Base-by-base conservation (phyloP, 129 eudicot species). In the Logfia minima region DNA sequence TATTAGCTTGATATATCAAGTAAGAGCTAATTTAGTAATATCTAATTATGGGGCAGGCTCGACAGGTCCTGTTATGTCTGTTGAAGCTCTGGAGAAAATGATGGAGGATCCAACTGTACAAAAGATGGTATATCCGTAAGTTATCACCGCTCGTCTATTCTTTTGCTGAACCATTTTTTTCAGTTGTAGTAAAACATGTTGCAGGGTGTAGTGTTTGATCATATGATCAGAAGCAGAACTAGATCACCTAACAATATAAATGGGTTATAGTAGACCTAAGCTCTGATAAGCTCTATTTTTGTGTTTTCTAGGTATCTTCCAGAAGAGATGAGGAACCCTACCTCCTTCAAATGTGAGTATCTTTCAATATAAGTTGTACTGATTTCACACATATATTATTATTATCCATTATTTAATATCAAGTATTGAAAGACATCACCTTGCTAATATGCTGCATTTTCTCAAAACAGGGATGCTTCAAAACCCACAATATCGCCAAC, bases 81-180 rank as follows among this genome's bases (percentile, higher is more conserved):
- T 94, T 73, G 99, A 94, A 79, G 96, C 97, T 45, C 81, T 94
- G 85, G 97, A 91, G 90, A 94, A 94, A 83, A 91, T 91, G 99
- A 87, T 94, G 97, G 99, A 94, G 78, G 99, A 94, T 82, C 99
- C 99, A 66, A 83, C 83, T n/a, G 90, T 94, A 32, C 97, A 91
- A 75, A 83, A 91, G 79, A 94, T 91, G 99, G 87, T 94, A 75
- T 91, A 82, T 56, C 97, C 97, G 99, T 91, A 88, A 89, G 86
- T 79, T 84, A 29, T 45, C 75, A 18, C 10, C 35, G 61, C 24
- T 3, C 2, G 21, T 73, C 43, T 74, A 32, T 59, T 70, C 29
- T 58, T 23, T 43, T 70, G 24, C 32, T 8, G 48, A 58, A 58
- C 5, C 28, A 21, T 58, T 3, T 58, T 6, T 58, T 58, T 58